These are phyloP conservation scores for Casuarina cunninghamiana DNA, from an alignment of 306 rosid species.

Conservation along the genomic window DNA sequence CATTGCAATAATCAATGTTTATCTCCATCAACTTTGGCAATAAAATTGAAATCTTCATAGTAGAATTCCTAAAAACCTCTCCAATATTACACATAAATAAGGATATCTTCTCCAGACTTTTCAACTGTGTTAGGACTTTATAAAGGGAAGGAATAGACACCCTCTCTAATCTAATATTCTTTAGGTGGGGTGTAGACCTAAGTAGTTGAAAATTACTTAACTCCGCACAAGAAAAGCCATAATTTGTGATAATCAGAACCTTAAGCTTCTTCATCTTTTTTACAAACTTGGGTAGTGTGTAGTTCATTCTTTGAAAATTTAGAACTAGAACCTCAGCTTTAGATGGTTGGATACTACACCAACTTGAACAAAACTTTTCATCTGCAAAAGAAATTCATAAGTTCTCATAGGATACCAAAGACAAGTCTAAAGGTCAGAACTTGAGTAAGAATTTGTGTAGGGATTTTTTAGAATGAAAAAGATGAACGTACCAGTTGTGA, in stretches of 20 bases:
- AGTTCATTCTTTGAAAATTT: constrained; percentile 10
- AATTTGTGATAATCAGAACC: constrained; percentile 46
- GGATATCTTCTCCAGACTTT: constrained; percentile 53
- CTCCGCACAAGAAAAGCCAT: constrained; percentile 1
- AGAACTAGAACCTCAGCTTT: constrained; percentile 53
- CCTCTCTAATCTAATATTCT: constrained; percentile 52
- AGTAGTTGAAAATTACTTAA: constrained; percentile 40
- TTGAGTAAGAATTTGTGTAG: background rate
- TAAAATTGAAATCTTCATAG: constrained; percentile 31
- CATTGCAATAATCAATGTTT: background rate
- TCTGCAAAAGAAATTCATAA: constrained; percentile 45
- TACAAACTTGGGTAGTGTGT: constrained; percentile 45
- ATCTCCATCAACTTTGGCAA: constrained; percentile 56
- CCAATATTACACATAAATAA: constrained; percentile 58
- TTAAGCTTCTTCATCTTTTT: constrained; percentile 50
- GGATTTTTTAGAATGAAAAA: background rate
- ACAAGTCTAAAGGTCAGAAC: background rate
- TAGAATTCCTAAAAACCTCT: constrained; percentile 36
- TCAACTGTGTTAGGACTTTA: constrained; percentile 23
- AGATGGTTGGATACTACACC: constrained; percentile 46
- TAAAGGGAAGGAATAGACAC: constrained; percentile 2
- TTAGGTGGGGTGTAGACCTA: constrained; percentile 27
- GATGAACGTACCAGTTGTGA: constrained; percentile 58
- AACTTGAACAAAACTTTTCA: constrained; percentile 39
- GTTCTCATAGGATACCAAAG: background rate